A percentile compares a stretch with the other conserved stretches of the same genome.
Evolutionary conservation across 1,284 basidiomycete genomes (phyloP).

Genomic region (Pulveroboletus sp.): DNA sequence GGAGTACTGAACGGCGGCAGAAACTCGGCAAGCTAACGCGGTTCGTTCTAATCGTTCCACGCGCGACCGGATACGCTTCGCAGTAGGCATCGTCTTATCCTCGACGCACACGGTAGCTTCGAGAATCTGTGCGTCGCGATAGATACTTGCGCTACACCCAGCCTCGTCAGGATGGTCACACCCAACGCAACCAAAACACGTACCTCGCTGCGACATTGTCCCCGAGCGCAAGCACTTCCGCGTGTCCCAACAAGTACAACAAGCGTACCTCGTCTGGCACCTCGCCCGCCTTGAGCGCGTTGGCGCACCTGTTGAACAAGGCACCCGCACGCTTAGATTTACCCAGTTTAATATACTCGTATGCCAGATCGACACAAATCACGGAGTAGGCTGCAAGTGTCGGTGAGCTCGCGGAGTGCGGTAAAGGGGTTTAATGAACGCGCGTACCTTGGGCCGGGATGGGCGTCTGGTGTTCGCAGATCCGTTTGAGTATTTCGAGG

Average conservation of each 20-base stretch:
- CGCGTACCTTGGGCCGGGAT: conserved; percentile 52
- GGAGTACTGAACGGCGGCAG: conserved; percentile 66
- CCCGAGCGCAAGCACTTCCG: conserved; percentile 62
- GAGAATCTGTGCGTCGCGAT: conserved; percentile 56
- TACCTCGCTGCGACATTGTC: conserved; percentile 70
- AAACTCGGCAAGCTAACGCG: conserved; percentile 69
- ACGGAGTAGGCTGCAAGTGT: conserved; percentile 57
- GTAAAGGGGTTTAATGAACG: too few species aligned
- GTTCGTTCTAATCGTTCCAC: conserved; percentile 64
- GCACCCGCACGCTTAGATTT: conserved; percentile 64
- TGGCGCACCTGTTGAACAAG: conserved; percentile 61
- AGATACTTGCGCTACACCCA: conserved; percentile 49
- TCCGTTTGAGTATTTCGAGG: conserved; percentile 47
- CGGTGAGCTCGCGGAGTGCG: background rate
- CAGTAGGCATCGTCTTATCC: conserved; percentile 51
- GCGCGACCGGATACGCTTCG: conserved; percentile 58
- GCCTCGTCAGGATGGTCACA: background rate
- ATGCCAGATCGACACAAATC: conserved; percentile 69
- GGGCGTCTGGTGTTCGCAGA: conserved; percentile 47
- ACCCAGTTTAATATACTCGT: conserved; percentile 78
- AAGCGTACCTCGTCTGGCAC: conserved; percentile 52
- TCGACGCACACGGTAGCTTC: conserved; percentile 46
- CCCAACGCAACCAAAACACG: conserved; percentile 8
- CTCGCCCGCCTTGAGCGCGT: conserved; percentile 43
- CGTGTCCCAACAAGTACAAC: conserved; percentile 64